Conservation (phyloP, 2,329 filamentous ascomycete genomes). For the Colletotrichum sp. region DNA sequence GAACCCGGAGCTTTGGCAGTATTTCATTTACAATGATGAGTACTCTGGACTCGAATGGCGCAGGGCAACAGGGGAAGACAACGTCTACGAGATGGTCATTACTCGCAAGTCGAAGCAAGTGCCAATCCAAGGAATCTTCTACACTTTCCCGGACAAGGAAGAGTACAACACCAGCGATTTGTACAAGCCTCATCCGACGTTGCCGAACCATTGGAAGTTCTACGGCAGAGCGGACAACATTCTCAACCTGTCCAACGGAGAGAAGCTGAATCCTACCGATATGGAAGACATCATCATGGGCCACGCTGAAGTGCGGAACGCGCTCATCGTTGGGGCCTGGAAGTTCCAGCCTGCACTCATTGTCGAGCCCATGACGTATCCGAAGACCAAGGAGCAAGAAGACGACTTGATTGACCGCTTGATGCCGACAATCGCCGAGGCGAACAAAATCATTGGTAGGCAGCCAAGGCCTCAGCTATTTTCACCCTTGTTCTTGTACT, state of each 20-base stretch:
- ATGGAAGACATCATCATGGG: constrained; percentile 44
- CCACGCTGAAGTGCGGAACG: constrained; percentile 44
- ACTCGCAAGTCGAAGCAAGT: constrained; percentile 39
- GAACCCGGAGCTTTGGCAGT: constrained; percentile 4
- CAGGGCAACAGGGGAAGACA: constrained; percentile 27
- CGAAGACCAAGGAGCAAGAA: constrained; percentile 25
- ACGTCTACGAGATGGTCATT: constrained; percentile 41
- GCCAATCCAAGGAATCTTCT: constrained; percentile 45
- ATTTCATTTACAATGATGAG: constrained; percentile 36
- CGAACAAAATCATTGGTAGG: constrained; percentile 36
- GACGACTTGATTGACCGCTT: constrained; percentile 43
- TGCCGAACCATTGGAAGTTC: constrained; percentile 39
- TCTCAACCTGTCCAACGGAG: constrained; percentile 54
- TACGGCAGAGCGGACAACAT: constrained; percentile 42
- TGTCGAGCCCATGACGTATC: constrained; percentile 44
- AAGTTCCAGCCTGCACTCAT: constrained; percentile 52
- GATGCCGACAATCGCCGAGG: constrained; percentile 47
- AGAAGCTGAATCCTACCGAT: constrained; percentile 52
- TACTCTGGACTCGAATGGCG: constrained; percentile 46
- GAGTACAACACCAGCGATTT: constrained; percentile 49
- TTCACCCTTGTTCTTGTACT: background rate
- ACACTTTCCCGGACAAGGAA: constrained; percentile 37
- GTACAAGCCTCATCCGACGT: constrained; percentile 40
- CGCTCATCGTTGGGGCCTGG: constrained; percentile 50
- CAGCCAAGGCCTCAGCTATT: background rate